phyloP scores from a whole-genome alignment of 2,329 filamentous ascomycete species.

The Colletotrichum cuscutae region DNA sequence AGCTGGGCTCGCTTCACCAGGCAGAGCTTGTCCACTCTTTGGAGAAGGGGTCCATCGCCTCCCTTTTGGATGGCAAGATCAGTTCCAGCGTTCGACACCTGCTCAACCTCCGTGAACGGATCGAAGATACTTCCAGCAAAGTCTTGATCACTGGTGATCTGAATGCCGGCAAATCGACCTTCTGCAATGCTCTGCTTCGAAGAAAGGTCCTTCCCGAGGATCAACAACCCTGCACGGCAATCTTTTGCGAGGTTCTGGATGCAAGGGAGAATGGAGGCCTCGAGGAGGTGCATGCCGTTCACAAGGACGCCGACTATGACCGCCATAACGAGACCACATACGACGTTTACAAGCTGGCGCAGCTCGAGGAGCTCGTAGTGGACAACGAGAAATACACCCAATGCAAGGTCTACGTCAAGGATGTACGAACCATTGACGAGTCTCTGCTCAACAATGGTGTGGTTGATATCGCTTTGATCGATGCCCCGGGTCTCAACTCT shows the following conservation, averaged over 20 bases:
- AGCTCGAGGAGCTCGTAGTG: slow-evolving; percentile 88
- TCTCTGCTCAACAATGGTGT: slow-evolving; percentile 97
- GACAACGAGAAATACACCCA: slow-evolving; percentile 91
- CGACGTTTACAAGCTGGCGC: slow-evolving; percentile 80
- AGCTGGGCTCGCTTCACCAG: slow-evolving; percentile 87
- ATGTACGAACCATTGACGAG: slow-evolving; percentile 88
- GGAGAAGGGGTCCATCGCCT: slow-evolving; percentile 90
- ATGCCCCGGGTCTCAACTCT: slow-evolving; percentile 93
- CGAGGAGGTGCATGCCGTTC: slow-evolving; percentile 96
- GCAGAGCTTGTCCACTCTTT: slow-evolving; percentile 93
- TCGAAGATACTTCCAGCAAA: slow-evolving; percentile 97
- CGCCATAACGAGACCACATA: slow-evolving; percentile 95
- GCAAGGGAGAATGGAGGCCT: slow-evolving; percentile 88
- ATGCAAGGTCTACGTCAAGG: slow-evolving; percentile 97
- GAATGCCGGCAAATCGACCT: slow-evolving; percentile 98
- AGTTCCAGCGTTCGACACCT: slow-evolving; percentile 93
- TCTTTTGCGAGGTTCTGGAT: slow-evolving; percentile 97
- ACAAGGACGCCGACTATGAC: slow-evolving; percentile 82
- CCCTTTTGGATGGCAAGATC: slow-evolving; percentile 92
- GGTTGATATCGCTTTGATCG: slow-evolving; percentile 96
- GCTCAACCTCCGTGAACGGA: slow-evolving; percentile 85
- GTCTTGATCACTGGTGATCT: slow-evolving; percentile 95
- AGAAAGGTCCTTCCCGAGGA: slow-evolving; percentile 95
- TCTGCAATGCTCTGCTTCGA: slow-evolving; percentile 95
- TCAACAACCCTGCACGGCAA: slow-evolving; percentile 97